Evolutionary conservation across 768 basidiomycete species (phyloP).

Genomic region (Hysterangium stoloniferum): DNA sequence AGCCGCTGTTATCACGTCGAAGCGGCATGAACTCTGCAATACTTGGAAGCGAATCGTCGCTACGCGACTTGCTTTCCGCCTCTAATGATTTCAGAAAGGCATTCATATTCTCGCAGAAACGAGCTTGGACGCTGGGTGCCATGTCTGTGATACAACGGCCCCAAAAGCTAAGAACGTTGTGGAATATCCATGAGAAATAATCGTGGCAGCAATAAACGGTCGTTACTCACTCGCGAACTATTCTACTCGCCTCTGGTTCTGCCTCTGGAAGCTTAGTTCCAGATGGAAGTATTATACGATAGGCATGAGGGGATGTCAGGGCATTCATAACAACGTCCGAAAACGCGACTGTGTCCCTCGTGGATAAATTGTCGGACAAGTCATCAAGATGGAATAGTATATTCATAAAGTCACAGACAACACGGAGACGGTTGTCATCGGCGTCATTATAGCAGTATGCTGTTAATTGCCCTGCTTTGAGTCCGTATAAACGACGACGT

Average conservation of each 20-base stretch:
- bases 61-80: constrained; percentile 37
- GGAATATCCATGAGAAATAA: not conserved
- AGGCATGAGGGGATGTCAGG: constrained; percentile 21
- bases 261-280: constrained; percentile 19
- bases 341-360: constrained; percentile 13
- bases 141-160: constrained; percentile 29
- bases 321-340: constrained; percentile 25
- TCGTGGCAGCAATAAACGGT: not conserved
- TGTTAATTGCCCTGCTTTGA: constrained; percentile 61
- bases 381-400: constrained; percentile 30
- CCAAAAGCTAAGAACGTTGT: constrained; percentile 27
- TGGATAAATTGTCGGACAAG: constrained; percentile 7
- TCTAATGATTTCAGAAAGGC: constrained; percentile 36
- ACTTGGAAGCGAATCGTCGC: constrained; percentile 29
- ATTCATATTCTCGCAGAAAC: constrained; percentile 35
- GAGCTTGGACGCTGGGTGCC: constrained; percentile 30
- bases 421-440: constrained; percentile 48
- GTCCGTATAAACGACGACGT: constrained; percentile 36
- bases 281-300: constrained; percentile 14
- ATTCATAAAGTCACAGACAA: constrained; percentile 61
- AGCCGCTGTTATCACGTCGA: constrained; percentile 47
- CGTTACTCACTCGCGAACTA: constrained; percentile 29
- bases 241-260: constrained; percentile 22
- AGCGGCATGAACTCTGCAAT: constrained; percentile 46
- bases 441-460: constrained; percentile 56